phyloP scores from a whole-genome alignment of 2,329 filamentous ascomycete genomes.

The Esteya vermicola region DNA sequence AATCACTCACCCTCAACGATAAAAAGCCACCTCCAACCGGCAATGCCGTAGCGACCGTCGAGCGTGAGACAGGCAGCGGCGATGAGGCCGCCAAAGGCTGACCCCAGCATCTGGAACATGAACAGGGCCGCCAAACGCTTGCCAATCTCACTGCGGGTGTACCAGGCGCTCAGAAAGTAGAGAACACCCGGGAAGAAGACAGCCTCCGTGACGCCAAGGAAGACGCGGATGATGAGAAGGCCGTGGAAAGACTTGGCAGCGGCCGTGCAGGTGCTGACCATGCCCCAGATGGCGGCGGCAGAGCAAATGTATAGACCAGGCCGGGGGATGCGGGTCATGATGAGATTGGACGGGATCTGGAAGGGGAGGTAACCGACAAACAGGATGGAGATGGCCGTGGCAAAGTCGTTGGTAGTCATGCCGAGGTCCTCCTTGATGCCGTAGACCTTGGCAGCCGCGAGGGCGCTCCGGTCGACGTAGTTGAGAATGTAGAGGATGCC shows the following conservation, averaged over 20 bases:
- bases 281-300: constrained; percentile 17
- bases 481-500: constrained; percentile 8
- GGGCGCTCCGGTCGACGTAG: constrained; percentile 9
- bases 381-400: constrained; percentile 43
- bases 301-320: constrained; percentile 14
- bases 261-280: constrained; percentile 19
- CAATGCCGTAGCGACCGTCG: constrained; percentile 28
- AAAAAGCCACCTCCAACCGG: constrained; percentile 36
- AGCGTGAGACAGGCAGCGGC: constrained; percentile 32
- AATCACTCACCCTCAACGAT: constrained; percentile 27
- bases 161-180: constrained; percentile 26
- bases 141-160: constrained; percentile 23
- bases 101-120: constrained; percentile 14
- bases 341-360: constrained; percentile 44
- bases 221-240: constrained; percentile 19
- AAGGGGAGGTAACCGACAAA: constrained; percentile 51
- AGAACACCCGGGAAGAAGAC: constrained; percentile 23
- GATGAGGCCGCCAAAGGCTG: constrained; percentile 31
- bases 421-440: constrained; percentile 7
- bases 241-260: constrained; percentile 18
- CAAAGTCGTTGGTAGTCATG: constrained; percentile 35
- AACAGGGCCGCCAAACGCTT: constrained; percentile 22
- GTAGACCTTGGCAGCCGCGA: constrained; percentile 8
- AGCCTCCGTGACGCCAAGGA: constrained; percentile 22
- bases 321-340: constrained; percentile 6